Evolutionary conservation across 2,329 filamentous ascomycete genomes (phyloP).

Genomic region (Arthroderma sp.): DNA sequence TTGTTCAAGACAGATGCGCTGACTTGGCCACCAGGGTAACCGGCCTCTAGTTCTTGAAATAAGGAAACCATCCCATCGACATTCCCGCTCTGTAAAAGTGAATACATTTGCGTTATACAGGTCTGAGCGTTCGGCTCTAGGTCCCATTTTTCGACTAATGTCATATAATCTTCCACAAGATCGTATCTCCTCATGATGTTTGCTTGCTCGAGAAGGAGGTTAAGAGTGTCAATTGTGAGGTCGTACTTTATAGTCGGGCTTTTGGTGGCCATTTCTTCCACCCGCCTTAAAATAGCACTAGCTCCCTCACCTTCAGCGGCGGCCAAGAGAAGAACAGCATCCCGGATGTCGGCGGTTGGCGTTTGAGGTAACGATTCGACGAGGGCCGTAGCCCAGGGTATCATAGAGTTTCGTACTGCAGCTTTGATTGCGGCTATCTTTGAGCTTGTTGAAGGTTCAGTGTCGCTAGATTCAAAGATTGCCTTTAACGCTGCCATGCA

Average conservation of each 20-base stretch:
- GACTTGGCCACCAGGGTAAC: conserved; percentile 42
- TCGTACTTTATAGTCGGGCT: conserved; percentile 32
- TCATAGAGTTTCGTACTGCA: conserved; percentile 45
- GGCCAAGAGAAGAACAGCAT: conserved; percentile 63
- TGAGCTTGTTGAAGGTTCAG: conserved; percentile 32
- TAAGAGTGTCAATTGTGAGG: conserved; percentile 61
- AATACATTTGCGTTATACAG: conserved; percentile 60
- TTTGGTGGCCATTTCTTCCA: conserved; percentile 48
- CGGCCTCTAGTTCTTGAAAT: conserved; percentile 40
- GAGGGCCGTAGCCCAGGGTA: conserved; percentile 49
- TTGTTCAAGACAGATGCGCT: conserved; percentile 57
- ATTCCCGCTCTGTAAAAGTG: conserved; percentile 60
- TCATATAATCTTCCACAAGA: conserved; percentile 59
- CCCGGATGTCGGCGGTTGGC: conserved; percentile 49
- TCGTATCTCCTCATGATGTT: conserved; percentile 56
- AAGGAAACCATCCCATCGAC: conserved; percentile 46
- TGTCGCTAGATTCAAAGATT: conserved; percentile 51
- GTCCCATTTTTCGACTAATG: conserved; percentile 50
- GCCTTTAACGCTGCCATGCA: conserved; percentile 48
- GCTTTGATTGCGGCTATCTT: conserved; percentile 47
- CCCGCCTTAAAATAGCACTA: conserved; percentile 60
- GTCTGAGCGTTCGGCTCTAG: conserved; percentile 58
- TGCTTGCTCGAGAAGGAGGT: conserved; percentile 59
- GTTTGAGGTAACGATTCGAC: conserved; percentile 37
- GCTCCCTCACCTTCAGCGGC: conserved; percentile 57